Conservation (phyloP, 345 rosid species). For the Eutrema japonicum region DNA sequence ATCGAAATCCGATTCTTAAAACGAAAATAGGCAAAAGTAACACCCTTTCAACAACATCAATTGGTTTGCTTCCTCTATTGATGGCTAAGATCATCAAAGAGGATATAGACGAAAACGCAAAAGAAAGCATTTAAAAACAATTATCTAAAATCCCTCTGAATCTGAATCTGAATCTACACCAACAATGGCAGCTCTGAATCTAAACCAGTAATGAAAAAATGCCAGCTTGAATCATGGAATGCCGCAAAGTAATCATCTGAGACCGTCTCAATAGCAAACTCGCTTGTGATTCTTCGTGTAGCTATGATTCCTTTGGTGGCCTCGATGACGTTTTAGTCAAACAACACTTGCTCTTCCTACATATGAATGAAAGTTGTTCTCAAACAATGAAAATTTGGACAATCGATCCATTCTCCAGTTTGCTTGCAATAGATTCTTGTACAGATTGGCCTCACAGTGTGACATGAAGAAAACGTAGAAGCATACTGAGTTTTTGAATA, state of each 20-base stretch:
- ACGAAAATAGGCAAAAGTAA: no score
- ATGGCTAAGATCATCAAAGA: no score
- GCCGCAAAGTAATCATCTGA: conserved; percentile 77
- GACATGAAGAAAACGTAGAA: conserved; percentile 96
- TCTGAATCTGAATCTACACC: no score
- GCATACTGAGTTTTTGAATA: no score
- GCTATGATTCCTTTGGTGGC: conserved; percentile 56
- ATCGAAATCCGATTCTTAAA: no score
- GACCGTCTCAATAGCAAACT: conserved; percentile 53
- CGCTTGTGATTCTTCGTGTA: conserved; percentile 33
- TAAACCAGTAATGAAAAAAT: conserved; percentile 62
- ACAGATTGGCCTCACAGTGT: conserved; percentile 83
- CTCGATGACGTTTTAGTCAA: conserved; percentile 45
- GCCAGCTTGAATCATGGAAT: conserved; percentile 94
- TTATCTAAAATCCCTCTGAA: no score
- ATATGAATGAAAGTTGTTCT: conserved; percentile 80
- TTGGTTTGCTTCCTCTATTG: no score
- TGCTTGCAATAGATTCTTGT: conserved; percentile 66
- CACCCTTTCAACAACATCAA: no score
- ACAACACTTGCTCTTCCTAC: conserved; percentile 53
- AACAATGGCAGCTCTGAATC: conserved; percentile 50
- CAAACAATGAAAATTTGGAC: conserved; percentile 60
- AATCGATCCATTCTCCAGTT: conserved; percentile 64
- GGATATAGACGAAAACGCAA: no score
- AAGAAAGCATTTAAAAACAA: no score